Conservation (phyloP, 2,329 filamentous ascomycete species). For the Penicillium sp. region DNA sequence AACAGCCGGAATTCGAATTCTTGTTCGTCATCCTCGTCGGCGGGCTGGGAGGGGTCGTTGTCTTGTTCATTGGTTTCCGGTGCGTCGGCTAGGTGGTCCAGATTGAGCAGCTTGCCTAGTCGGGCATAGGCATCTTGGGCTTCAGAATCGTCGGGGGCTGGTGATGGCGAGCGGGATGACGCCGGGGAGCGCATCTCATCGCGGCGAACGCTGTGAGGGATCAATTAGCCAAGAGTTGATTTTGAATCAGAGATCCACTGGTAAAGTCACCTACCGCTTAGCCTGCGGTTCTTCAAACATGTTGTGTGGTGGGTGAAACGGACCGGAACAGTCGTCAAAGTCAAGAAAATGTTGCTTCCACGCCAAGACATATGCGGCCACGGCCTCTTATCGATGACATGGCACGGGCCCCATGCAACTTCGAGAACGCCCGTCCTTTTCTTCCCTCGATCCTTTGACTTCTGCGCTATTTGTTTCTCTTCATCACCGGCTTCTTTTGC, state of each 20-base stretch:
- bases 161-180: conserved; percentile 34
- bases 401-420: conserved; percentile 23
- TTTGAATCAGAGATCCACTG: background rate
- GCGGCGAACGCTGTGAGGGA: conserved; percentile 34
- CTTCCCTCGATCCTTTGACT: background rate
- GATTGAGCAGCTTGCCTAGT: conserved; percentile 36
- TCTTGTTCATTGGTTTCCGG: background rate
- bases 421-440: conserved; percentile 2
- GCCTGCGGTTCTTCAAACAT: conserved; percentile 43
- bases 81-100: conserved; percentile 28
- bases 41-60: conserved; percentile 1
- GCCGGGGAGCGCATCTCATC: conserved; percentile 36
- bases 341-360: conserved; percentile 13
- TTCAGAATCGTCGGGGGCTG: conserved; percentile 28
- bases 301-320: background rate
- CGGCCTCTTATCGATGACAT: conserved; percentile 25
- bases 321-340: background rate
- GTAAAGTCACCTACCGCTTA: conserved; percentile 33
- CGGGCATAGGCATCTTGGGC: conserved; percentile 33
- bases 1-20: conserved; percentile 49
- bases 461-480: conserved; percentile 10
- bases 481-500: conserved; percentile 6
- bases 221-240: background rate
- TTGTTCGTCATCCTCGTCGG: conserved; percentile 40
- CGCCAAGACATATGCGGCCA: conserved; percentile 20